Percentiles rank a stretch among this genome's conserved stretches.
Conservation (phyloP, 371 early-diverging fungal genomes). For the Mucor piriformis region DNA sequence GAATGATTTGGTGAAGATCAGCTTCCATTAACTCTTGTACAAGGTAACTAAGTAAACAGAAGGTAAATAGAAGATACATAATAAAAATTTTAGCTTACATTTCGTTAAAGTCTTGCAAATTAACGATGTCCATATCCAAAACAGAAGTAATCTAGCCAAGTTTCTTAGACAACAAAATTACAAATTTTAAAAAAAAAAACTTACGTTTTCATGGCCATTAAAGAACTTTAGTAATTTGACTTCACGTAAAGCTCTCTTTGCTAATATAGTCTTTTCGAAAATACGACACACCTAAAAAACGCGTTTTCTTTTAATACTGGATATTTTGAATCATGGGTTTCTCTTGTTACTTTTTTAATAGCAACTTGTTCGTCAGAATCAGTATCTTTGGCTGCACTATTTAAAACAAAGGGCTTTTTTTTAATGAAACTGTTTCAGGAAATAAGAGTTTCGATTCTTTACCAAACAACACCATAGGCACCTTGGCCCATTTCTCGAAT, state of each 20-base stretch:
- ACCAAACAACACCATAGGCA: conserved; percentile 92
- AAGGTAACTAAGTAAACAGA: conserved; percentile 58
- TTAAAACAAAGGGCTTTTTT: too few relatives aligned
- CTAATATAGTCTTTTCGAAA: conserved; percentile 82
- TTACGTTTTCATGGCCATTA: conserved; percentile 89
- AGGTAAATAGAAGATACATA: not conserved
- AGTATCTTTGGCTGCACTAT: conserved; percentile 80
- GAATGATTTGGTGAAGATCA: conserved; percentile 97
- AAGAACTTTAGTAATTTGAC: conserved; percentile 88
- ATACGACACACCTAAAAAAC: conserved; percentile 50
- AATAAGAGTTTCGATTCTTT: conserved; percentile 5
- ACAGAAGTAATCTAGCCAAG: conserved; percentile 81
- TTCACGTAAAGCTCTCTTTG: conserved; percentile 87
- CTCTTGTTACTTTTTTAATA: conserved; percentile 92
- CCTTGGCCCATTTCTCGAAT: conserved; percentile 91
- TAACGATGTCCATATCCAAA: conserved; percentile 58
- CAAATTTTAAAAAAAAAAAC: not conserved
- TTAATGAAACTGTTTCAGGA: too few relatives aligned
- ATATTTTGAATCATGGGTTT: too few relatives aligned
- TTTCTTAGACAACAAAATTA: not conserved
- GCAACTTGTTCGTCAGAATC: conserved; percentile 87
- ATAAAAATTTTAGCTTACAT: conserved; percentile 56
- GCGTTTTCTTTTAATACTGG: conserved; percentile 13
- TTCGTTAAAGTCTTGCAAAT: conserved; percentile 76
- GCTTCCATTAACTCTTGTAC: conserved; percentile 98